Base-by-base conservation (phyloP, 169 alveolate species). In the Eimeria praecox region DNA sequence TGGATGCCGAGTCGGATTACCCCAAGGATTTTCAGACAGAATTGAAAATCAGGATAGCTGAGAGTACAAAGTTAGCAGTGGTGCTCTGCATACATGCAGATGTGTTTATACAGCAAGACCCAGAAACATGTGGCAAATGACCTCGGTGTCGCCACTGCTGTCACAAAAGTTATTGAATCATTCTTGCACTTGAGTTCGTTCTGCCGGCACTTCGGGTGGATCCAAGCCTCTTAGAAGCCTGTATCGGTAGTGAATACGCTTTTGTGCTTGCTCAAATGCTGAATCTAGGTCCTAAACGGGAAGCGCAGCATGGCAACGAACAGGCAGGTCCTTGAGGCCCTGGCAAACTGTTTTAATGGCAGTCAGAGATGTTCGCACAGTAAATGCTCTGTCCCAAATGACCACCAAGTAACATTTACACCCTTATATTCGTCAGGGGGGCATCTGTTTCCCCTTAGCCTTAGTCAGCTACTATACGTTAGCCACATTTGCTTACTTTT, bases 161-260 rank as follows among this genome's bases (percentile, higher is more conserved):
- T 73, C 10, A 20, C 20, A 73, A 73, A 73, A 73, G 20, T 0
- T 30, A 73, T 73, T 38, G 54, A 52, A 33, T 73, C 52, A 73
- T 0, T 20, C 83, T 73, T 73, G 49, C 35, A 49, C 52, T 38
- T 73, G 42, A 22, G 18, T 38, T 16, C 52, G 49, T 38, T 73
- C 83, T 38, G 33, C 42, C 6, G 83, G 83, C 49, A 73, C 42
- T 0, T 42, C 88, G 12, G 88, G 88, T 78, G 62, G 80, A 64
- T 87, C 94, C 30, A 59, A 40, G 46, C 94, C 94, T 38, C 16
- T 38, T 20, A 59, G 62, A 59, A 87, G 94, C 66, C 52, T 62
- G 82, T 87, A 87, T 1, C 94, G 94, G 94, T 62, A 87, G 52
- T 59, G 82, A 3, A 87, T 59, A 38, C 82, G 94, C 54, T 35